Percentiles rank a stretch among this genome's conserved stretches.
phyloP scores from a whole-genome alignment of 2,329 filamentous ascomycete species.

The Myriosclerotinia scirpicola region DNA sequence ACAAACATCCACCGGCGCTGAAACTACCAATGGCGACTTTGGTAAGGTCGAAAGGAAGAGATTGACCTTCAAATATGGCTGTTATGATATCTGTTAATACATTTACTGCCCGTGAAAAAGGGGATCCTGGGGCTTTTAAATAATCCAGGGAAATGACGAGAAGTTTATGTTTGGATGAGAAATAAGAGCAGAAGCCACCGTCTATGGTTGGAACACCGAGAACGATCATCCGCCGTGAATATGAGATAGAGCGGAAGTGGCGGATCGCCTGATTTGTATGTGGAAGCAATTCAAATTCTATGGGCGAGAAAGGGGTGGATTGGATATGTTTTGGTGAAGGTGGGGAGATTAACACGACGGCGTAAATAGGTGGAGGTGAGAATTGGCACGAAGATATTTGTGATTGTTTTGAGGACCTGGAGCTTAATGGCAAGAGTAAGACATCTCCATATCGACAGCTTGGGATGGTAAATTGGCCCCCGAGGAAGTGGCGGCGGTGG shows the following conservation, averaged over 20 bases:
- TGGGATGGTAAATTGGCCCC: slow-evolving; percentile 13
- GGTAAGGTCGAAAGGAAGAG: slow-evolving; percentile 47
- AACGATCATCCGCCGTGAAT: slow-evolving; percentile 53
- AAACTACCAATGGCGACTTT: slow-evolving; percentile 49
- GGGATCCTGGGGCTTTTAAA: slow-evolving; percentile 47
- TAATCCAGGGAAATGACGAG: slow-evolving; percentile 52
- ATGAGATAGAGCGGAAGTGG: slow-evolving; percentile 42
- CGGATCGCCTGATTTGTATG: slow-evolving; percentile 14
- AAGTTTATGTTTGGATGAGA: slow-evolving; percentile 44
- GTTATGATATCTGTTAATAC: slow-evolving; percentile 48
- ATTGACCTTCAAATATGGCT: slow-evolving; percentile 45
- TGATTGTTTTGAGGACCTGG: background rate
- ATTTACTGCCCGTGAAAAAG: slow-evolving; percentile 47
- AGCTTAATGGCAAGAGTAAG: background rate
- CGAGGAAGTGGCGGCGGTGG: background rate
- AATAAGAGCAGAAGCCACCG: slow-evolving; percentile 48
- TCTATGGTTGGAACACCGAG: slow-evolving; percentile 47
- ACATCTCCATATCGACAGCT: background rate
- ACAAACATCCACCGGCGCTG: slow-evolving; percentile 52
- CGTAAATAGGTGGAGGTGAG: background rate
- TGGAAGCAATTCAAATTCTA: slow-evolving; percentile 19
- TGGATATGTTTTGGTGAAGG: slow-evolving; percentile 22
- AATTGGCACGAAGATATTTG: background rate
- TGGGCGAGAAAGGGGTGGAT: slow-evolving; percentile 20
- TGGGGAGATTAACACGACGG: slow-evolving; percentile 8